Evolutionary conservation across 768 basidiomycete species (phyloP), one percentile per base, ranked within the genome.

Genomic region (Kondoa subrosea): DNA sequence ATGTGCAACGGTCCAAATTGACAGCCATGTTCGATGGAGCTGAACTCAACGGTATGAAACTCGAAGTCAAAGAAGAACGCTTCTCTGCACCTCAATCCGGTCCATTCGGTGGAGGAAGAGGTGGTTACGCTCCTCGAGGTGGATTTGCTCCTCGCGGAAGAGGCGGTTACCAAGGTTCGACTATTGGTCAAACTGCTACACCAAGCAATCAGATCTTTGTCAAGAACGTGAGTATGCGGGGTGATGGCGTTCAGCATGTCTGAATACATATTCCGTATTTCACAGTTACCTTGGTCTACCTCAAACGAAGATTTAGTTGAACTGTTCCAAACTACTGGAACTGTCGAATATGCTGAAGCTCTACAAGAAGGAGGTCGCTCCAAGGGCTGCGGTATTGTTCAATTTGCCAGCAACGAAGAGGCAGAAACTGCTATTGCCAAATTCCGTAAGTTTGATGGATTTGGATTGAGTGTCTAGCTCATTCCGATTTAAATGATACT

Each of bases 301-400:
- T 91, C 93, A 4, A 96, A 99, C 76, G 93, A 99, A 76, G 93
- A 99, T 76, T 80, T 99, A 57, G 92, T 99, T 26, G 93, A 99
- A 78, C 78, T 99, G 25, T 99, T 99, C 74, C 92, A 96, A 80
- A 99, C 93, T 34, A 95, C 92, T 0, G 93, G 92, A 12, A 87
- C 87, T 72, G 93, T 99, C 34, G 88, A 91, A 74, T 80, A 90
- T 34, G 93, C 93, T 1, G 93, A 99, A 78, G 93, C 96, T 71
- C 78, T 99, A 60, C 91, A 87, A 73, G 92, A 96, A 73, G 88
- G 89, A 17, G 85, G 87, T 0, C 85, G 93, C 66, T 90, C 88
- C 62, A 95, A 95, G 77, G 93, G 93, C 16, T 86, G 87, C 68
- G 95, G 93, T 74, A 88, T 99, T 58, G 93, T 96, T 15, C 92